A percentile compares a stretch with the other conserved stretches of the same genome.
These are phyloP conservation scores for Pseudogymnoascus sp. DNA, from an alignment of 2,329 filamentous ascomycete species.

Conservation along the genomic window DNA sequence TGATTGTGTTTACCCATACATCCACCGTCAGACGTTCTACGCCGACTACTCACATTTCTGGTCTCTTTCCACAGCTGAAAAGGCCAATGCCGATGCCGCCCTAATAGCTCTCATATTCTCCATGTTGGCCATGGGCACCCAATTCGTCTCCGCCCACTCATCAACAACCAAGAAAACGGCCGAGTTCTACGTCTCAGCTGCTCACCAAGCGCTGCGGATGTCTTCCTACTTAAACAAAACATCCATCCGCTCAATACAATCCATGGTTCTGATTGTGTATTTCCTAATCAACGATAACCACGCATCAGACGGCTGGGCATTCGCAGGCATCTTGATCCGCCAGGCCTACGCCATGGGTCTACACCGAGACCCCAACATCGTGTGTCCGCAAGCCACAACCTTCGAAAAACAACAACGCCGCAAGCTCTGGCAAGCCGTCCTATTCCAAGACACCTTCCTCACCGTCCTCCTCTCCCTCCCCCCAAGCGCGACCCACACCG, in stretches of 20 bases:
- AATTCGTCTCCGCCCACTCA: conserved; percentile 57
- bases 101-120: conserved; percentile 68
- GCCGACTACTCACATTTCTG: conserved; percentile 74
- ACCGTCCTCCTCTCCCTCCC: conserved; percentile 71
- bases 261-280: conserved; percentile 76
- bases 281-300: conserved; percentile 84
- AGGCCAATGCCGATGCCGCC: conserved; percentile 55
- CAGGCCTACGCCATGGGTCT: conserved; percentile 78
- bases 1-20: conserved; percentile 75
- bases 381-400: conserved; percentile 55
- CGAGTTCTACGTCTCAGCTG: conserved; percentile 74
- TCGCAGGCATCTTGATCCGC: conserved; percentile 67
- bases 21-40: conserved; percentile 68
- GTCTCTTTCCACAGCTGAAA: conserved; percentile 51
- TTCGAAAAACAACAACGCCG: conserved; percentile 73
- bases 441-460: conserved; percentile 74
- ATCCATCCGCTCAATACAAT: conserved; percentile 64
- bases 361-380: conserved; percentile 71
- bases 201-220: conserved; percentile 68
- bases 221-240: conserved; percentile 71
- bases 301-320: conserved; percentile 74
- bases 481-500: conserved; percentile 70
- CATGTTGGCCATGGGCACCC: conserved; percentile 70
- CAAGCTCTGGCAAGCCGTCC: conserved; percentile 75
- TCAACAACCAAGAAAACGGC: conserved; percentile 64